These are phyloP conservation scores for Linaria vulgaris DNA, from an alignment of 257 asterid genomes.

Conservation along the genomic window DNA sequence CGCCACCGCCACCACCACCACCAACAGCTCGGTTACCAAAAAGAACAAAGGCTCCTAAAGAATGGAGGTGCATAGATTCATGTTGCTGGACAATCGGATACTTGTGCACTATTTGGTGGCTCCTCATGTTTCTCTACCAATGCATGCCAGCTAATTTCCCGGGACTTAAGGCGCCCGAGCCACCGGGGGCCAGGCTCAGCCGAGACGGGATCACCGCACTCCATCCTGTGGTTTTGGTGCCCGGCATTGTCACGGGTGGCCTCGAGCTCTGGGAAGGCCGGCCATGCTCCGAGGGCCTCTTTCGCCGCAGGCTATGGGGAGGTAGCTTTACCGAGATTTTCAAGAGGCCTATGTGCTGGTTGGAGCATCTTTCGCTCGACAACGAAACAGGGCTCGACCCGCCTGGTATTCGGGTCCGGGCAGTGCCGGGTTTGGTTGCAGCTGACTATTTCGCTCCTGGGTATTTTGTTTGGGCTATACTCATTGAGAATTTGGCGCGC, in stretches of 20 bases:
- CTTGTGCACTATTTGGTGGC: constrained; percentile 72
- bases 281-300: constrained; percentile 80
- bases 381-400: constrained; percentile 96
- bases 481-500: constrained; percentile 85
- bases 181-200: constrained; percentile 62
- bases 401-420: constrained; percentile 82
- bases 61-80: constrained; percentile 62
- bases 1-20: too few species aligned
- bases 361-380: constrained; percentile 90
- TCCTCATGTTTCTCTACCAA: constrained; percentile 51
- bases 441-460: constrained; percentile 96
- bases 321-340: constrained; percentile 75
- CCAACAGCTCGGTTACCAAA: too few species aligned
- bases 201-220: constrained; percentile 53
- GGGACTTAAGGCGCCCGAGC: constrained; percentile 48
- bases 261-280: constrained; percentile 96
- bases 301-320: constrained; percentile 84
- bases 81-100: constrained; percentile 72
- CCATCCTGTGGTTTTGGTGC: constrained; percentile 82
- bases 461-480: constrained; percentile 86
- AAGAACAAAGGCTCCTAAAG: too few species aligned
- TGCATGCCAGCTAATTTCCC: constrained; percentile 49
- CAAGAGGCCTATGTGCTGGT: constrained; percentile 92
- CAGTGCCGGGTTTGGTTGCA: constrained; percentile 80
- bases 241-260: constrained; percentile 94